These are phyloP conservation scores for Candida gorgasii DNA, from an alignment of 805 yeast species.

Conservation along the genomic window DNA sequence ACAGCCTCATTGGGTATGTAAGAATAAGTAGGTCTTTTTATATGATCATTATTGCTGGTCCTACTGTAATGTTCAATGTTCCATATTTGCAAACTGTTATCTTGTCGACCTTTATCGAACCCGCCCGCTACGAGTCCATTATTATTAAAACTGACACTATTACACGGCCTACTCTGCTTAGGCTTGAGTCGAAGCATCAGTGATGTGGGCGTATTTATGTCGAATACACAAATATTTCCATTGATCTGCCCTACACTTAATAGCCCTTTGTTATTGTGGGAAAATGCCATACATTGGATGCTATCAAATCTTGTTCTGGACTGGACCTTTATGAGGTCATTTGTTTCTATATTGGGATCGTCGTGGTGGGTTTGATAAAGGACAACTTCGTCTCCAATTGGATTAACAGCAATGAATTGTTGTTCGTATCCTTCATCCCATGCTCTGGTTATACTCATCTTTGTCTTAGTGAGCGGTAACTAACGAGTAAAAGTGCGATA, in stretches of 20 bases:
- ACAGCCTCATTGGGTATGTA: constrained; percentile 76
- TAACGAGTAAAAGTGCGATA: background rate
- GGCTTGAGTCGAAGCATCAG: constrained; percentile 51
- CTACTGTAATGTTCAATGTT: constrained; percentile 63
- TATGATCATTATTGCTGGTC: constrained; percentile 48
- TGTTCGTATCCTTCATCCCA: constrained; percentile 64
- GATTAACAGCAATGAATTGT: constrained; percentile 66
- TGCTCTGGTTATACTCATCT: constrained; percentile 66
- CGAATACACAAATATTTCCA: constrained; percentile 65
- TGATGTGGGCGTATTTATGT: constrained; percentile 45
- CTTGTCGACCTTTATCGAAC: constrained; percentile 74
- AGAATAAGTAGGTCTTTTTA: constrained; percentile 53
- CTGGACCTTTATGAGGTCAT: constrained; percentile 51
- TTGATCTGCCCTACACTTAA: constrained; percentile 74
- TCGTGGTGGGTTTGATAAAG: constrained; percentile 55
- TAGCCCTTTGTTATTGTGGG: constrained; percentile 54
- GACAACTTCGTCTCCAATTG: constrained; percentile 77
- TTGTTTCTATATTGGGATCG: constrained; percentile 50
- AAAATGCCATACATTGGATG: constrained; percentile 67
- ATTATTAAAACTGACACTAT: constrained; percentile 67
- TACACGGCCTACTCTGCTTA: constrained; percentile 72
- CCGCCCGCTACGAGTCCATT: constrained; percentile 73
- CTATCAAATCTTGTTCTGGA: constrained; percentile 65
- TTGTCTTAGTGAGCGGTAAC: constrained; percentile 17
- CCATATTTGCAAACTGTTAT: constrained; percentile 77